These are phyloP conservation scores for Lumnitzera racemosa DNA, from an alignment of 345 rosid genomes.

Conservation along the genomic window DNA sequence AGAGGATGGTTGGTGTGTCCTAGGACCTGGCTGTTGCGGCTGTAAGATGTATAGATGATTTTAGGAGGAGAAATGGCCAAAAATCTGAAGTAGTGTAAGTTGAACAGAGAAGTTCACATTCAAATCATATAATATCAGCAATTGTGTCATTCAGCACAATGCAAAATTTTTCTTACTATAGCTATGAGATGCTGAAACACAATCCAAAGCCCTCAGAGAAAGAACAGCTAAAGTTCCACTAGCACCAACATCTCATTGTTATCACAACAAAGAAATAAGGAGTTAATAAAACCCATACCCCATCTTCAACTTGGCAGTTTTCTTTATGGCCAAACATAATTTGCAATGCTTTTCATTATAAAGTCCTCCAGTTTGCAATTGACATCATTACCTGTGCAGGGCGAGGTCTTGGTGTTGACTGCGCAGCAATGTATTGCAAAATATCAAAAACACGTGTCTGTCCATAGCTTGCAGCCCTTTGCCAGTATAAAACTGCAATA, in stretches of 20 bases:
- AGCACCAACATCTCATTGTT: neutral
- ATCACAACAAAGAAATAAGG: neutral
- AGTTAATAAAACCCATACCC: neutral
- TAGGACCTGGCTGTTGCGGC: slow-evolving; percentile 28
- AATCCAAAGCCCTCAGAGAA: neutral
- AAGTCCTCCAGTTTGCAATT: neutral
- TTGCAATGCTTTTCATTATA: neutral
- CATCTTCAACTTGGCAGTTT: too few relatives aligned
- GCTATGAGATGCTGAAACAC: neutral
- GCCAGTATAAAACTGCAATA: slow-evolving; percentile 43
- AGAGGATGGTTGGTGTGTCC: slow-evolving; percentile 27
- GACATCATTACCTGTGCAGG: slow-evolving; percentile 31
- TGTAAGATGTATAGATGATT: slow-evolving; percentile 5
- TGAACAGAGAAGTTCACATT: too few relatives aligned
- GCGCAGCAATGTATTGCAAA: slow-evolving; percentile 43
- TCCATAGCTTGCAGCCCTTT: slow-evolving; percentile 44
- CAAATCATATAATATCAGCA: too few relatives aligned
- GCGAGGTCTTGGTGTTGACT: slow-evolving; percentile 40
- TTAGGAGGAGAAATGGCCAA: too few relatives aligned
- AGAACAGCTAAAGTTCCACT: neutral
- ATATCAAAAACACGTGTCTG: slow-evolving; percentile 44
- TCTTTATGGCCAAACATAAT: neutral
- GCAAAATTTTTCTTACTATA: too few relatives aligned
- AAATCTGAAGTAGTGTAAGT: too few relatives aligned
- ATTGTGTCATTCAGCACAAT: too few relatives aligned